A percentile compares a stretch with the other conserved stretches of the same genome.
Conservation (phyloP, 257 asterid species). For the Linderniella brevidens region DNA sequence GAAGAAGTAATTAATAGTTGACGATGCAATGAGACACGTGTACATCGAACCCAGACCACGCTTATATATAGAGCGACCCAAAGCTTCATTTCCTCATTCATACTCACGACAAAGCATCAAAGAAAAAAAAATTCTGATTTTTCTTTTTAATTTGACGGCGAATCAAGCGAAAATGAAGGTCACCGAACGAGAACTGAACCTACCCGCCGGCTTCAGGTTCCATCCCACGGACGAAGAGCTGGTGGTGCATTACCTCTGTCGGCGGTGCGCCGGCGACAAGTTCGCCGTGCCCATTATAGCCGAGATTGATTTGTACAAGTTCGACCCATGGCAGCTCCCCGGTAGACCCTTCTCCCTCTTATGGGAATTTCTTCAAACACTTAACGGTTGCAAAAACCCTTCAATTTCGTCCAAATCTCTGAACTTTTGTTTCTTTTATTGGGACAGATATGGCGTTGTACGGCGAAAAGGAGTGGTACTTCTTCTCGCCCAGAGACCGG, state of each 20-base stretch:
- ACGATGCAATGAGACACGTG: no score
- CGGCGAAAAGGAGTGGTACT: constrained; percentile 91
- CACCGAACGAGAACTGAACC: constrained; percentile 20
- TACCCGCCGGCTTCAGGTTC: constrained; percentile 80
- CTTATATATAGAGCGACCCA: no score
- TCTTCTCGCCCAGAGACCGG: constrained; percentile 74
- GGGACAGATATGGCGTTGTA: constrained; percentile 47
- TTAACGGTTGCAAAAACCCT: no score
- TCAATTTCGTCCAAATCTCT: no score
- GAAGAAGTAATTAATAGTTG: no score
- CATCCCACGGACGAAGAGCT: constrained; percentile 90
- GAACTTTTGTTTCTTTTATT: background rate
- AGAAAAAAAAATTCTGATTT: no score
- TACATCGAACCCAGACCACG: no score
- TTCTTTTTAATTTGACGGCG: no score
- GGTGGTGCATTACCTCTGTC: constrained; percentile 59
- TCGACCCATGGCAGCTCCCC: constrained; percentile 72
- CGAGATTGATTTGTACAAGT: constrained; percentile 70
- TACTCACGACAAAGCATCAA: no score
- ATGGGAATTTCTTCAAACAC: background rate
- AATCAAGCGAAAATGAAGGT: no score
- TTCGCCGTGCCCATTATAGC: constrained; percentile 64
- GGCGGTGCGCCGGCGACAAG: constrained; percentile 43
- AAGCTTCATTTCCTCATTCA: no score
- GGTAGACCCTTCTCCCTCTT: constrained; percentile 19